Conservation (phyloP, 345 rosid species). For the Acer campestre region DNA sequence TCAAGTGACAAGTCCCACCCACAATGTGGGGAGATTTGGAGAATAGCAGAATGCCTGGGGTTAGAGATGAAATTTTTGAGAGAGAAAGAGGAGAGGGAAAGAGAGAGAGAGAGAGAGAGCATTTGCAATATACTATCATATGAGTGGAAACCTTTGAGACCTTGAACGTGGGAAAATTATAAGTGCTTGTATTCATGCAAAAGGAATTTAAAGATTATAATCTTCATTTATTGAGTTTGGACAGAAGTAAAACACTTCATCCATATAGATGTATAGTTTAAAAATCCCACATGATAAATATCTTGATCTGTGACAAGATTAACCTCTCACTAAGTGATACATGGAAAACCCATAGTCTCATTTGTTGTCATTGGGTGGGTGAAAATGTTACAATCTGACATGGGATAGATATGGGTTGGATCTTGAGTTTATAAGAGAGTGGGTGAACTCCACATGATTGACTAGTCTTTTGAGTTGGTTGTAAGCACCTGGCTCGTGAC, state of each 20-base stretch:
- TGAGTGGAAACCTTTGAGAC: not conserved
- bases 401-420: not conserved
- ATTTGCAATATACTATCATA: not conserved
- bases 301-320: not conserved
- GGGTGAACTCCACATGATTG: not conserved
- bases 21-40: slow-evolving; percentile 50
- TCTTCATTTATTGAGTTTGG: not conserved
- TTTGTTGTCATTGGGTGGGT: not conserved
- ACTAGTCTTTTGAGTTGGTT: not conserved
- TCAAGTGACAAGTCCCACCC: slow-evolving; percentile 78
- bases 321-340: not conserved
- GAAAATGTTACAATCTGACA: not conserved
- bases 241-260: not conserved
- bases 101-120: slow-evolving; percentile 10
- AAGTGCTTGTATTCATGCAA: not conserved
- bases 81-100: slow-evolving; percentile 21
- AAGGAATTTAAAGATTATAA: not conserved
- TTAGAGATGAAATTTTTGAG: slow-evolving; percentile 57
- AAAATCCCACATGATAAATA: not conserved
- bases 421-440: not conserved
- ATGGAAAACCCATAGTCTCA: not conserved
- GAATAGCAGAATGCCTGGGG: slow-evolving; percentile 59
- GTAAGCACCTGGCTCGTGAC: not conserved
- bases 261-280: not conserved
- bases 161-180: not conserved